Conservation (phyloP, 148 eudicot genomes). For the Simmondsia chinensis region DNA sequence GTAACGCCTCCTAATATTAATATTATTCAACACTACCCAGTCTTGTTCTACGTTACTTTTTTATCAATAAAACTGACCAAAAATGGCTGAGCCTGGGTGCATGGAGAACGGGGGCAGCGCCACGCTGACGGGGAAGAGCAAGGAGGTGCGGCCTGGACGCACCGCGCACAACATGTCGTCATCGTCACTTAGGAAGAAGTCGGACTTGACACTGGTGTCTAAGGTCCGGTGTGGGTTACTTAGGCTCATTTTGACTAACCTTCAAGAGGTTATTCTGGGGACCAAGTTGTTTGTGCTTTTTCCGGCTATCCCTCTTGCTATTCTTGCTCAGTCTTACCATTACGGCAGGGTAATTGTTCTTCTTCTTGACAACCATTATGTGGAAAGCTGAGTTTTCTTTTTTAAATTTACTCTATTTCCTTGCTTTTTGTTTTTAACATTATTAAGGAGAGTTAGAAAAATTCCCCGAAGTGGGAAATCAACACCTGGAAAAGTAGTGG, state of each 20-base stretch:
- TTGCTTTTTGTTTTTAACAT: too few species aligned
- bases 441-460: too few species aligned
- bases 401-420: not conserved
- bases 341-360: conserved; percentile 36
- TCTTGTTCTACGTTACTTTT: too few species aligned
- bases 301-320: conserved; percentile 57
- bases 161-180: conserved; percentile 64
- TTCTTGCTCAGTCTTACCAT: conserved; percentile 27
- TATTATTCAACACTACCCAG: too few species aligned
- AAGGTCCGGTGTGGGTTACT: conserved; percentile 26
- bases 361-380: not conserved
- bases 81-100: too few species aligned
- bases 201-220: conserved; percentile 36
- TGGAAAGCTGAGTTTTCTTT: not conserved
- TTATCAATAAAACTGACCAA: too few species aligned
- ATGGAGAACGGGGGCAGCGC: conserved; percentile 48
- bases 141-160: conserved; percentile 32
- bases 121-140: conserved; percentile 18
- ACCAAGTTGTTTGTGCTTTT: conserved; percentile 62
- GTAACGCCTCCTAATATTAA: too few species aligned
- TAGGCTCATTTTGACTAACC: conserved; percentile 31
- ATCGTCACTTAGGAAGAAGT: conserved; percentile 50
- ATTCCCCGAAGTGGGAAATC: too few species aligned
- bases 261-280: conserved; percentile 66
- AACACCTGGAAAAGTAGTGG: too few species aligned